These are phyloP conservation scores for Metroxylon sagu DNA, from an alignment of 176 grass and related monocot species.

Conservation along the genomic window DNA sequence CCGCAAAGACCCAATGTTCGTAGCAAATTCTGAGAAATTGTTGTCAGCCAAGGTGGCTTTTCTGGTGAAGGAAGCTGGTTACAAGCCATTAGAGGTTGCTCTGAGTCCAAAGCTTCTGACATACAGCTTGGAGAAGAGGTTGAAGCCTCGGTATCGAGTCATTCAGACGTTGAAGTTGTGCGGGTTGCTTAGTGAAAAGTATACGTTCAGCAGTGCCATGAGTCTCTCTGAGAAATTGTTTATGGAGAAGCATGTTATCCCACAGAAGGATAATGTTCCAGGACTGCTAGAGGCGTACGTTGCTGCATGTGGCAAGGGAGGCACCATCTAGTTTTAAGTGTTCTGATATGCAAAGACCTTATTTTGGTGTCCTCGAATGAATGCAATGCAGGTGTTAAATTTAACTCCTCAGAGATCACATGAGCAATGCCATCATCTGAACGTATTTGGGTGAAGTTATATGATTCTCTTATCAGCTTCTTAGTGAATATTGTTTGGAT, in stretches of 20 bases:
- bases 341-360: neutral
- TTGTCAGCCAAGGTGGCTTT: neutral
- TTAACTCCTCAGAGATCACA: too few relatives aligned
- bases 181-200: neutral
- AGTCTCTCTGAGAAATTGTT: neutral
- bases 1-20: neutral
- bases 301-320: neutral
- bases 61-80: neutral
- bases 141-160: neutral
- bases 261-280: neutral
- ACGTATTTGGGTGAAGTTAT: too few relatives aligned
- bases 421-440: too few relatives aligned
- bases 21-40: neutral
- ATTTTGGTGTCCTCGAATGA: too few relatives aligned
- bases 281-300: neutral
- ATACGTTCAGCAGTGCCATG: neutral
- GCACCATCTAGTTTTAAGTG: neutral
- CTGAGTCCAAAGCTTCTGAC: neutral
- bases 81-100: neutral
- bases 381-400: too few relatives aligned
- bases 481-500: too few relatives aligned
- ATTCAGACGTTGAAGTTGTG: neutral
- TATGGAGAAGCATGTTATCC: neutral
- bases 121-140: constrained; percentile 4
- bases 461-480: too few relatives aligned